Percentiles rank a stretch among this genome's conserved stretches.
Evolutionary conservation across 306 rosid species (phyloP).

Genomic region (Gynostemma pentaphyllum): DNA sequence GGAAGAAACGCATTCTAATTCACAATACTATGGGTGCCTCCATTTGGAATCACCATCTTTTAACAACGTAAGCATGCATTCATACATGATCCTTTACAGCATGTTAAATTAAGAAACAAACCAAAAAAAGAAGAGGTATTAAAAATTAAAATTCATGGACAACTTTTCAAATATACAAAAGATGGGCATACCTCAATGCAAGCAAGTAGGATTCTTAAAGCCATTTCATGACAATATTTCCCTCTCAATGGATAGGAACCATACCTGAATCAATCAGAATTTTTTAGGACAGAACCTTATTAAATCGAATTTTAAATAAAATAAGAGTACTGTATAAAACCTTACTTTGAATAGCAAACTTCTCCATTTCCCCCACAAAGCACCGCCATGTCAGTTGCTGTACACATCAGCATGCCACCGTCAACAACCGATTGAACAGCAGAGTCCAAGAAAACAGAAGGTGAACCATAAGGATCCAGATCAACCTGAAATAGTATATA

Average conservation of each 20-base stretch:
- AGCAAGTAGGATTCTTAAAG: constrained; percentile 79
- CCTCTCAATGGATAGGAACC: constrained; percentile 89
- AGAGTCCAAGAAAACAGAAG: constrained; percentile 83
- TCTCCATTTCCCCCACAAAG: constrained; percentile 92
- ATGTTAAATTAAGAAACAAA: neutral
- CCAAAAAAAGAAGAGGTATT: neutral
- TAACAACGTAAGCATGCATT: neutral
- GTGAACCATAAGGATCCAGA: constrained; percentile 95
- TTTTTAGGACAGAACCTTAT: neutral
- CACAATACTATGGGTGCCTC: neutral
- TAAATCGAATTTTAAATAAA: constrained; percentile 9
- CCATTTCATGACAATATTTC: constrained; percentile 93
- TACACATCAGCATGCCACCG: constrained; percentile 92
- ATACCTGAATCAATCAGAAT: constrained; percentile 39
- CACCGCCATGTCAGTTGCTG: constrained; percentile 94
- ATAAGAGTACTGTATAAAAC: constrained; percentile 15
- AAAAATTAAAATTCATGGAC: neutral
- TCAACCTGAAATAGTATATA: constrained; percentile 55
- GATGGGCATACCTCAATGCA: constrained; percentile 63
- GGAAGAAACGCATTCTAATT: too few species aligned
- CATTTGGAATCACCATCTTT: neutral
- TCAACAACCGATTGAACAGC: constrained; percentile 84
- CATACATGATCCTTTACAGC: neutral
- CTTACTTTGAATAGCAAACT: constrained; percentile 96
- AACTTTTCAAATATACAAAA: neutral